Base-by-base conservation (phyloP, 164 flowering plant species). In the Umbilicus rupestris region DNA sequence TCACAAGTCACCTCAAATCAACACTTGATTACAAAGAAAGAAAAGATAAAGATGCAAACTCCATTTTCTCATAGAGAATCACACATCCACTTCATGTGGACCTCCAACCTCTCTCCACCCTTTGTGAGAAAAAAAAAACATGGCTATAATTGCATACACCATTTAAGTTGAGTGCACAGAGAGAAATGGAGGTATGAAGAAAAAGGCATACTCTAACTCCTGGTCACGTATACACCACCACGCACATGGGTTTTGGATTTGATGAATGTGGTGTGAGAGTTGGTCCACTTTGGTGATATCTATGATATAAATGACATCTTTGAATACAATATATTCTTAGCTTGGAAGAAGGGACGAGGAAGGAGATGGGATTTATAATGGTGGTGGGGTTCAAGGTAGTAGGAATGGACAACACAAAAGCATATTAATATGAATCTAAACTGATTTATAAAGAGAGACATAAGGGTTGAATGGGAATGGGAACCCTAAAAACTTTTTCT, bases 1-100 rank as follows among this genome's bases (percentile, higher is more conserved):
- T 50, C 57, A 50, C 57, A 50, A 50, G 57, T 50, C 57, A 50
- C 57, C 57, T 50, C 57, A 50, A 20, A 50, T 26, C 57, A 50
- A 50, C 57, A 22, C 57, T 50, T 50, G 57, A 50, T 20, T 50
- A 66, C 69, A 57, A 72, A 66, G 66, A 57, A 72, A 66, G 66
- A 49, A 45, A 68, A 68, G 63, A 58, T 70, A 79, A 58, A 72
- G 77, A 72, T 30, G 74, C 60, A 57, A 70, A 70, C 72, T 73
- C 55, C 72, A 71, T 63, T 31, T 65, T 29, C 20, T 41, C 16
- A 63, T 29, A 49, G 60, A 66, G 74, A 76, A 78, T 78, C 79
- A 68, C 78, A 72, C 70, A 76, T 78, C 77, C 50, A 70, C 71
- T 58, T 80, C 78, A 74, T 63, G 70, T 70, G 77, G 69, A 65